Evolutionary conservation across 2,329 filamentous ascomycete species (phyloP), one percentile per base, ranked within the genome.

Genomic region (Neopestalotiopsis sp.): DNA sequence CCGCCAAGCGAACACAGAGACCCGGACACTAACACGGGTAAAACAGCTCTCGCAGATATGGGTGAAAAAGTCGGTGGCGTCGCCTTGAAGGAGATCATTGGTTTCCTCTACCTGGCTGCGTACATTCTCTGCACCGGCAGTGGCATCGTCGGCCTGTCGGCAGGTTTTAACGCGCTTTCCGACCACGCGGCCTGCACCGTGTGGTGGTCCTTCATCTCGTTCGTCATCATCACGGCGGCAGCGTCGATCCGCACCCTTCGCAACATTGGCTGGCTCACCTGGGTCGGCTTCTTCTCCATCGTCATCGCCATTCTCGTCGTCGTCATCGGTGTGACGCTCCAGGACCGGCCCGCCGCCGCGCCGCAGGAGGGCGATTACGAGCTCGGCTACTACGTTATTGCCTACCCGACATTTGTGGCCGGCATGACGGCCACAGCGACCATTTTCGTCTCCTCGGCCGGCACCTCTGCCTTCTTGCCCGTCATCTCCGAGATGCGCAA

Each of bases 401-500:
- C 82, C 7, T 78, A 85, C 72, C 88, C 89, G 0, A 84, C 80
- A 20, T 91, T 91, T 73, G 84, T 85, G 0, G 84, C 82, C 1
- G 89, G 87, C 6, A 89, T 91, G 72, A 85, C 84, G 0, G 86
- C 88, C 52, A 82, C 84, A 0, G 82, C 83, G 2, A 88, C 86
- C 4, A 89, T 91, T 71, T 89, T 90, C 76, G 84, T 87, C 68
- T 88, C 86, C 3, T 84, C 83, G 7, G 85, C 88, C 0, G 87
- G 85, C n/a, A 89, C 88, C 0, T 86, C 84, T 0, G 87, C 87
- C 1, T 91, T 90, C 73, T 78, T 91, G 1, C 88, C 88, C 3
- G 86, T 91, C 67, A 91, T 91, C 66, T 86, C 85, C 0, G 90
- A 91, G 78, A 91, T 91, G 88, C 81, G 80, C 42, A 81, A 83